Evolutionary conservation across 306 rosid genomes (phyloP), one percentile per base, ranked within the genome.

Genomic region (Ormosia semicastrata): DNA sequence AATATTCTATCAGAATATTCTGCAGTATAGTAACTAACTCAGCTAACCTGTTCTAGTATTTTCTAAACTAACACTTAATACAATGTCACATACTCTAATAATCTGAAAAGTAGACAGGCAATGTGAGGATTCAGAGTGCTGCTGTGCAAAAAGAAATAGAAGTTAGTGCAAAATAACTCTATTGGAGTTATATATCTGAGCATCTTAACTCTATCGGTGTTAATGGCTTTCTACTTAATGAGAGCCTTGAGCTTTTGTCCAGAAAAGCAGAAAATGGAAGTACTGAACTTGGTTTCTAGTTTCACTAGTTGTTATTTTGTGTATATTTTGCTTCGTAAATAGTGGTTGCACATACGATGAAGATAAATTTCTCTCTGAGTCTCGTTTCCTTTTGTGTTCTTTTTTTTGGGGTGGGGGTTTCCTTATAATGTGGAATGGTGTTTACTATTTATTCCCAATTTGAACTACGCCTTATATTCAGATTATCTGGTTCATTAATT

Each of bases 401-500:
- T n/a, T 72, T 34, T 52, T 71, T 53, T 24, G 1, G 5, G 41
- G 36, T 7, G 49, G 43, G 11, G 77, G 8, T 78, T 24, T 63
- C 24, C 14, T 66, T 33, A 39, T 52, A 50, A 62, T 8, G 40
- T 29, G 6, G 36, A 70, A 77, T 41, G 14, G 54, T 62, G 47
- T 70, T 78, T 62, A 40, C 65, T 60, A 71, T 82, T 70, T 62
- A 64, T 54, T 80, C 32, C 81, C 68, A 77, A 77, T 77, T 12
- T 11, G 62, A 78, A 64, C 68, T 72, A 58, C 6, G 7, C 29
- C 15, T 75, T 82, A 63, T 36, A 14, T 82, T 84, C 30, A 64
- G 43, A 79, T 13, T 56, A 71, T 79, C 54, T 76, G 71, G 52
- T 46, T 46, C 52, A 46, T 46, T 2, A 46, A 46, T 67, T 80